Percentiles rank a stretch among this genome's conserved stretches.
Conservation (phyloP, 306 rosid genomes). For the Sophora flavescens region DNA sequence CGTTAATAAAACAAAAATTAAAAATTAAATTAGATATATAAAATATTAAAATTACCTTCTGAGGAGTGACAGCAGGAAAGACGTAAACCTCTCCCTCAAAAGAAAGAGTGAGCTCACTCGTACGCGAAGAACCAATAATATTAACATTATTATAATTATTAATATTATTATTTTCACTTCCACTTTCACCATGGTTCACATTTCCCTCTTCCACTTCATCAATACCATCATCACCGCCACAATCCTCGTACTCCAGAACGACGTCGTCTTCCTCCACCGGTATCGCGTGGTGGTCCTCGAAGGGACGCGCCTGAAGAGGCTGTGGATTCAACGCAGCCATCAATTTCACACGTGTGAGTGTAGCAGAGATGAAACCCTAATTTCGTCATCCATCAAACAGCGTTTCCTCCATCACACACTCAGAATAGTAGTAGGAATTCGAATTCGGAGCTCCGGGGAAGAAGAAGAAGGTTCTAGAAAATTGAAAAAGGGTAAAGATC, state of each 20-base stretch:
- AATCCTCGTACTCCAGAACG: conserved; percentile 61
- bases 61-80: conserved; percentile 86
- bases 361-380: conserved; percentile 61
- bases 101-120: conserved; percentile 96
- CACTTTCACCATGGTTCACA: conserved; percentile 33
- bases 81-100: conserved; percentile 97
- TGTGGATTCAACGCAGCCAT: conserved; percentile 83
- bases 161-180: no score
- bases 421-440: background rate
- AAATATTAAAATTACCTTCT: conserved; percentile 66
- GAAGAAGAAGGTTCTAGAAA: conserved; percentile 49
- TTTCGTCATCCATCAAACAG: conserved; percentile 39
- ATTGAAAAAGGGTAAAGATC: conserved; percentile 52
- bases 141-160: conserved; percentile 13
- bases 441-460: conserved; percentile 16
- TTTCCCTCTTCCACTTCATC: conserved; percentile 68
- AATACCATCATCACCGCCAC: conserved; percentile 62
- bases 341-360: conserved; percentile 7
- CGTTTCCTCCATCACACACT: conserved; percentile 12
- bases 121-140: conserved; percentile 64
- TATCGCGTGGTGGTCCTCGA: conserved; percentile 55
- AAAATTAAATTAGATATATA: background rate
- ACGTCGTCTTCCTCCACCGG: conserved; percentile 58
- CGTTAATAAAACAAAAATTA: no score
- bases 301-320: conserved; percentile 72